Percentiles rank a stretch among this genome's conserved stretches.
Evolutionary conservation across 768 basidiomycete species (phyloP).

Genomic region (Leccinum imitatum): DNA sequence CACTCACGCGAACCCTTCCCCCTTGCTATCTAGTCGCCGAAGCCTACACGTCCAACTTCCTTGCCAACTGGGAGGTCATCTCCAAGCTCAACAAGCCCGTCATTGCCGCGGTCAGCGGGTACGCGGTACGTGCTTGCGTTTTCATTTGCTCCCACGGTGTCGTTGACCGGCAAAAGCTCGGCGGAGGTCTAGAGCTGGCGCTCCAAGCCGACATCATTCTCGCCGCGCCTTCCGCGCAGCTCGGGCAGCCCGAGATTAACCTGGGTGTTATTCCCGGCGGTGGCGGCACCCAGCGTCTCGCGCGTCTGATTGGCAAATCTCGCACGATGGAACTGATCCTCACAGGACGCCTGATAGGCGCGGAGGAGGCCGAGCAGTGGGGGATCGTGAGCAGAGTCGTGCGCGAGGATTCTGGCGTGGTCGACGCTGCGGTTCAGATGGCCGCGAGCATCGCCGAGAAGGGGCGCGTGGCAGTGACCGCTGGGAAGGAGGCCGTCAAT

Average conservation of each 20-base stretch:
- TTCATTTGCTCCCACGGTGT: background rate
- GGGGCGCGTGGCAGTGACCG: slow-evolving; percentile 79
- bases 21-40: slow-evolving; percentile 59
- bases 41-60: slow-evolving; percentile 82
- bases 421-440: slow-evolving; percentile 82
- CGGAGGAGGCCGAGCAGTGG: slow-evolving; percentile 82
- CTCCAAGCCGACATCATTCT: slow-evolving; percentile 96
- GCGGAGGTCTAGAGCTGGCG: slow-evolving; percentile 95
- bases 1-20: background rate
- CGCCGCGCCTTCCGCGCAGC: slow-evolving; percentile 84
- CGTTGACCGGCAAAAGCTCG: slow-evolving; percentile 58
- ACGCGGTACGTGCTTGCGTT: slow-evolving; percentile 58
- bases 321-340: slow-evolving; percentile 93
- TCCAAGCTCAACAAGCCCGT: slow-evolving; percentile 83
- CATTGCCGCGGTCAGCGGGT: slow-evolving; percentile 95
- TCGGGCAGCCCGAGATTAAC: slow-evolving; percentile 96
- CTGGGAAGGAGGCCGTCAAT: slow-evolving; percentile 93
- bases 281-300: slow-evolving; percentile 91
- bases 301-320: slow-evolving; percentile 84
- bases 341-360: slow-evolving; percentile 80
- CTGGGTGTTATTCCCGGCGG: slow-evolving; percentile 94
- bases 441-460: slow-evolving; percentile 79
- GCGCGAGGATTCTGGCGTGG: slow-evolving; percentile 73
- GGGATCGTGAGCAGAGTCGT: slow-evolving; percentile 86
- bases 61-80: slow-evolving; percentile 80